These are phyloP conservation scores for Sutorius australiensis DNA, from an alignment of 768 basidiomycete genomes.

Conservation along the genomic window DNA sequence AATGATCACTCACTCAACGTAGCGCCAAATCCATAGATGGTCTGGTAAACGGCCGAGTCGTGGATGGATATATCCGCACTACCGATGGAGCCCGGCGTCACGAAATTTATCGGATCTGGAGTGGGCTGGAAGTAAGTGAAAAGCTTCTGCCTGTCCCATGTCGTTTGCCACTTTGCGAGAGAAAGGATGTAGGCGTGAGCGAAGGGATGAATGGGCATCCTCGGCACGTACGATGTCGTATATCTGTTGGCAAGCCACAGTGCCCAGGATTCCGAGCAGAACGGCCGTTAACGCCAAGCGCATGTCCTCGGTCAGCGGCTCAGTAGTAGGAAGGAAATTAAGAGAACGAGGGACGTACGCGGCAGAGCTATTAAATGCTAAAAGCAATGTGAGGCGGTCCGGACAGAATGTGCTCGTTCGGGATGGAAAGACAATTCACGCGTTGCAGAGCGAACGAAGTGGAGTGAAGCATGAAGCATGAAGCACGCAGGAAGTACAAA, in stretches of 20 bases:
- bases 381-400: conserved; percentile 4
- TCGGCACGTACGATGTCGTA: conserved; percentile 45
- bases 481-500: background rate
- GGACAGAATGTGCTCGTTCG: conserved; percentile 1
- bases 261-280: conserved; percentile 18
- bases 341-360: conserved; percentile 7
- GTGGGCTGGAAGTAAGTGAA: conserved; percentile 31
- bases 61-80: conserved; percentile 61
- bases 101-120: conserved; percentile 32
- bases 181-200: background rate
- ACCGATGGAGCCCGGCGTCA: conserved; percentile 48
- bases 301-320: conserved; percentile 5
- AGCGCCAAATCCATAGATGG: conserved; percentile 65
- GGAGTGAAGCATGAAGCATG: background rate
- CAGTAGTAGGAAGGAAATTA: background rate
- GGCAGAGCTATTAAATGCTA: conserved; percentile 16
- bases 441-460: background rate
- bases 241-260: conserved; percentile 46
- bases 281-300: conserved; percentile 13
- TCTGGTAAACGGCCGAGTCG: conserved; percentile 54
- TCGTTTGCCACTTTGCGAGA: conserved; percentile 52
- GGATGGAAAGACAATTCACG: background rate
- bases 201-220: background rate
- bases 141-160: conserved; percentile 30
- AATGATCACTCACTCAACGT: conserved; percentile 47